A percentile compares a stretch with the other conserved stretches of the same genome.
Conservation (phyloP, 1,284 basidiomycete genomes). For the Tilletia indica region DNA sequence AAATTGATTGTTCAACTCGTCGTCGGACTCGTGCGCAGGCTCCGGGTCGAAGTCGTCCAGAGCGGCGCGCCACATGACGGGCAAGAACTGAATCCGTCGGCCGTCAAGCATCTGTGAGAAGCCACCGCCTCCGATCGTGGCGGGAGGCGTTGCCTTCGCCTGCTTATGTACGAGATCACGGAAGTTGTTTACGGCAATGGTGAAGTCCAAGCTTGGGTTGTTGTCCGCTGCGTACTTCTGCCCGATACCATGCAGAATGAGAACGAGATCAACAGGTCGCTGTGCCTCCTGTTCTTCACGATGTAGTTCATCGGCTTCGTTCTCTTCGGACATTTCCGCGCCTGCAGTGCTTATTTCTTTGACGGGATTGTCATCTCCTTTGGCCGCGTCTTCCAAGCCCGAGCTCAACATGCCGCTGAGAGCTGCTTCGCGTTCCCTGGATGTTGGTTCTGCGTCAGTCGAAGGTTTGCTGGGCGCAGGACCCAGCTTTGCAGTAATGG, state of each 20-base stretch:
- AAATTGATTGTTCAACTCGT: conserved; percentile 51
- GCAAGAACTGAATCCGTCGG: conserved; percentile 61
- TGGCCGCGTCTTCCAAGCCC: conserved; percentile 19
- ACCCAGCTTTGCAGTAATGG: conserved; percentile 32
- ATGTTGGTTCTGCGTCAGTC: conserved; percentile 31
- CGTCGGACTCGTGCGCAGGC: conserved; percentile 50
- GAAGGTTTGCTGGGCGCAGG: conserved; percentile 24
- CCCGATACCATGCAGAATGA: conserved; percentile 49
- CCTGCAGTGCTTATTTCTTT: conserved; percentile 10
- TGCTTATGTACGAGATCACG: conserved; percentile 37
- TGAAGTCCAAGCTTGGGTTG: conserved; percentile 44
- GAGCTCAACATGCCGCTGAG: conserved; percentile 31
- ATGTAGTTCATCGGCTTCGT: conserved; percentile 31
- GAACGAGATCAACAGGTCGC: conserved; percentile 26
- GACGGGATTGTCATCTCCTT: conserved; percentile 22
- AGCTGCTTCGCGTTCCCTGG: conserved; percentile 30
- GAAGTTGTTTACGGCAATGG: conserved; percentile 39
- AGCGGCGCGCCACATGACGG: conserved; percentile 63
- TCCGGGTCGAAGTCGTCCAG: conserved; percentile 57
- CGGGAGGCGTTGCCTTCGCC: conserved; percentile 34
- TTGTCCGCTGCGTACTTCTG: conserved; percentile 44
- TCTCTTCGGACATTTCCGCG: conserved; percentile 21
- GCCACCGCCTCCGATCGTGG: conserved; percentile 40
- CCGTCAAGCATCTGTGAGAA: conserved; percentile 34
- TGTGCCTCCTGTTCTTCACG: conserved; percentile 31